Evolutionary conservation across 805 yeast genomes (phyloP).

Genomic region (Yarrowia divulgata): DNA sequence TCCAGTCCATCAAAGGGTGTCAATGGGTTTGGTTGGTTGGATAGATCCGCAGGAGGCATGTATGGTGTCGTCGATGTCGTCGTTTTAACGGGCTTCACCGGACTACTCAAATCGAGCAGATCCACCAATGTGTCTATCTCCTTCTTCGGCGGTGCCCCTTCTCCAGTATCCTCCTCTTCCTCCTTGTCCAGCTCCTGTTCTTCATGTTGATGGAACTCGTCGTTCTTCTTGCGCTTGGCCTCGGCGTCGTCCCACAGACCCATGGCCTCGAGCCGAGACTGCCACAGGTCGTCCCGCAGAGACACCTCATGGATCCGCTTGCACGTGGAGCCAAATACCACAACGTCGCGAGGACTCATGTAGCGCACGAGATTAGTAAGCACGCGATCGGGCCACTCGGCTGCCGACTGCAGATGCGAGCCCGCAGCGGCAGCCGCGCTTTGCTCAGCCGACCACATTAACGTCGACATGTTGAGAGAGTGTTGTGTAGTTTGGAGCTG

Average conservation of each 20-base stretch:
- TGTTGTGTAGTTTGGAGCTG: background rate
- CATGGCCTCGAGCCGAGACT: constrained; percentile 51
- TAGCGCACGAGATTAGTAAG: constrained; percentile 15
- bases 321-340: constrained; percentile 15
- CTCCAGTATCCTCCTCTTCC: constrained; percentile 6
- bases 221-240: constrained; percentile 7
- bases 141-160: background rate
- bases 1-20: constrained; percentile 41
- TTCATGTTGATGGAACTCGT: constrained; percentile 1
- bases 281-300: constrained; percentile 50
- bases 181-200: constrained; percentile 29
- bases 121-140: background rate
- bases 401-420: constrained; percentile 19
- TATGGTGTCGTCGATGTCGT: background rate
- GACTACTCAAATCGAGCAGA: constrained; percentile 23
- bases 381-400: constrained; percentile 38
- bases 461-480: constrained; percentile 25
- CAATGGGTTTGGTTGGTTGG: constrained; percentile 26
- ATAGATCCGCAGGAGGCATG: background rate
- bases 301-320: constrained; percentile 3
- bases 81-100: background rate
- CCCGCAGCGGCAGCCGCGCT: constrained; percentile 26
- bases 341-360: constrained; percentile 8
- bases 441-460: constrained; percentile 40
- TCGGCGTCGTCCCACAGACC: constrained; percentile 45